A percentile compares a stretch with the other conserved stretches of the same genome.
Conservation (phyloP, 495 filamentous ascomycete species). For the Oidiodendron maius region DNA sequence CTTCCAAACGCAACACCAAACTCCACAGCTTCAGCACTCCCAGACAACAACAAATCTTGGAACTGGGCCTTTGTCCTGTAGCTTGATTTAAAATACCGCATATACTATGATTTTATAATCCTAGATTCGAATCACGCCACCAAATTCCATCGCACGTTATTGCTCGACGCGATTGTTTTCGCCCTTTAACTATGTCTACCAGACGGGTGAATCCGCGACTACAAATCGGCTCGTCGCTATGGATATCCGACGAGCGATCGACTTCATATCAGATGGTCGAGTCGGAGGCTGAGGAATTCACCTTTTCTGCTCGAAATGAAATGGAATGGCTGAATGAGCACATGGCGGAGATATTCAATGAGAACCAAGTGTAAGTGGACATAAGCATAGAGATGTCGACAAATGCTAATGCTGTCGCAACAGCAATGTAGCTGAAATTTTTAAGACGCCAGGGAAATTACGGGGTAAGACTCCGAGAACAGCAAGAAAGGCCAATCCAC, state of each 20-base stretch:
- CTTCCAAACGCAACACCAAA: not conserved
- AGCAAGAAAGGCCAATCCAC: slow-evolving; percentile 57
- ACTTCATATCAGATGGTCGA: slow-evolving; percentile 43
- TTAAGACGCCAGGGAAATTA: slow-evolving; percentile 94
- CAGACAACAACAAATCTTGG: slow-evolving; percentile 12
- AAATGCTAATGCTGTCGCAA: slow-evolving; percentile 31
- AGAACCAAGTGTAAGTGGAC: slow-evolving; percentile 63
- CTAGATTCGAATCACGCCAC: not conserved
- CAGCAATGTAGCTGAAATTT: slow-evolving; percentile 76
- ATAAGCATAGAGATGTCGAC: slow-evolving; percentile 35
- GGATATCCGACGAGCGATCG: slow-evolving; percentile 46
- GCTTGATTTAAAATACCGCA: no score
- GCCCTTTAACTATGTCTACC: slow-evolving; percentile 36
- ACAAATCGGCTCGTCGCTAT: slow-evolving; percentile 48
- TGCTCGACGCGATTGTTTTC: slow-evolving; percentile 24
- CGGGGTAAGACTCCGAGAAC: slow-evolving; percentile 91
- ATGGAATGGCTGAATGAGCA: slow-evolving; percentile 96
- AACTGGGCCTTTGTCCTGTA: no score
- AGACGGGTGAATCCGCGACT: slow-evolving; percentile 42
- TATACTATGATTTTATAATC: slow-evolving; percentile 20
- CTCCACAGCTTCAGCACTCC: slow-evolving; percentile 8
- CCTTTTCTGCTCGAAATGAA: slow-evolving; percentile 83
- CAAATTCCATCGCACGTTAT: not conserved
- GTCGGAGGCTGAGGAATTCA: slow-evolving; percentile 78
- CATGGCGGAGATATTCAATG: slow-evolving; percentile 88